phyloP scores from a whole-genome alignment of 2,329 filamentous ascomycete species.

The Pseudogymnoascus verrucosus region DNA sequence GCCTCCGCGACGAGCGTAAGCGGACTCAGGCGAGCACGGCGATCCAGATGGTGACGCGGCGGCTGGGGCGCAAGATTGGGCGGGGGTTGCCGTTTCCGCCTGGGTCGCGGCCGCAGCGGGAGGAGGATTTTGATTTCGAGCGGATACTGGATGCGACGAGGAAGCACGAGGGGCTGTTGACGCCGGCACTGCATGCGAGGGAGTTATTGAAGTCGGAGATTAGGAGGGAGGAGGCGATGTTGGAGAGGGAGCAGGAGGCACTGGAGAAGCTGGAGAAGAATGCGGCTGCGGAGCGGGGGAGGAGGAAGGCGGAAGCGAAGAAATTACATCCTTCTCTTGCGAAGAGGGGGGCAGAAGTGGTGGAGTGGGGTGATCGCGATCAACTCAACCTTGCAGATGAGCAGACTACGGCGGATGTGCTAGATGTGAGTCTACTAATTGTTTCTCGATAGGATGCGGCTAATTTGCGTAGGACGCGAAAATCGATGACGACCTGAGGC shows the following conservation, averaged over 20 bases:
- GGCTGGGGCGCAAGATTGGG: slow-evolving; percentile 49
- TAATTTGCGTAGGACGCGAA: slow-evolving; percentile 10
- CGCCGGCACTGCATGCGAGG: slow-evolving; percentile 54
- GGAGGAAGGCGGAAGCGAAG: slow-evolving; percentile 38
- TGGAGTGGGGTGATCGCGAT: slow-evolving; percentile 14
- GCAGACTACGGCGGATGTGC: neutral
- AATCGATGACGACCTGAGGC: slow-evolving; percentile 21
- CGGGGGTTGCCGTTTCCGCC: slow-evolving; percentile 61
- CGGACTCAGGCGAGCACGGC: slow-evolving; percentile 41
- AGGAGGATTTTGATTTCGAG: slow-evolving; percentile 58
- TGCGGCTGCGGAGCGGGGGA: slow-evolving; percentile 44
- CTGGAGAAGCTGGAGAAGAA: slow-evolving; percentile 47
- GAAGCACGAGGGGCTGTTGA: slow-evolving; percentile 49
- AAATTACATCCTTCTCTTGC: slow-evolving; percentile 26
- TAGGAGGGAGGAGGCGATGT: slow-evolving; percentile 44
- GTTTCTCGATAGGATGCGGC: neutral
- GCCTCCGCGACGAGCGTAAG: slow-evolving; percentile 38
- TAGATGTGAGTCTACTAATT: slow-evolving; percentile 4
- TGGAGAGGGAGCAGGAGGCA: slow-evolving; percentile 47
- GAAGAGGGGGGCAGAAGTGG: slow-evolving; percentile 14
- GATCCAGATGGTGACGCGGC: slow-evolving; percentile 46
- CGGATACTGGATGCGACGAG: slow-evolving; percentile 52
- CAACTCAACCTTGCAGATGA: slow-evolving; percentile 14
- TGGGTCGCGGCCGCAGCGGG: slow-evolving; percentile 38
- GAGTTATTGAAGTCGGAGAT: slow-evolving; percentile 52